These are phyloP conservation scores for Zalerion maritima DNA, from an alignment of 495 filamentous ascomycete species.

Conservation along the genomic window DNA sequence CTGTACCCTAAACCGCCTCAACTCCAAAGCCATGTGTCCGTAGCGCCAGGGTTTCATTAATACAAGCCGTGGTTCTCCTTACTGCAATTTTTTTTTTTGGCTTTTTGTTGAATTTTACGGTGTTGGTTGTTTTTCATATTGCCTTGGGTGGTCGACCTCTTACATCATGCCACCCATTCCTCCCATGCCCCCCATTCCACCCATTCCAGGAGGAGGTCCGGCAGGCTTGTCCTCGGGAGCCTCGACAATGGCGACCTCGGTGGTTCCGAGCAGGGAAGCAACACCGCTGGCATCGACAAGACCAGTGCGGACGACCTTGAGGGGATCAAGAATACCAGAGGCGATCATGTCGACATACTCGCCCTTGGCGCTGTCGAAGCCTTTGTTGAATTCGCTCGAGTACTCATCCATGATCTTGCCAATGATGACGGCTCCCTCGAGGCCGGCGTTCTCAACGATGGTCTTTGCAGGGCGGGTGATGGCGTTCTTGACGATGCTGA, in stretches of 20 bases:
- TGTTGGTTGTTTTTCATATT: too few species aligned
- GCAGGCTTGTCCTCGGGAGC: conserved; percentile 80
- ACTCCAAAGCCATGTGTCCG: conserved; percentile 14
- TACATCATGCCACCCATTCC: conserved; percentile 44
- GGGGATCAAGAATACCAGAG: conserved; percentile 90
- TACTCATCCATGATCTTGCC: conserved; percentile 96
- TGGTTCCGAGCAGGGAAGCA: conserved; percentile 91
- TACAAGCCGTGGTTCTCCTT: too few species aligned
- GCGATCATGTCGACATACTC: conserved; percentile 98
- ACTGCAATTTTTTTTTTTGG: too few species aligned
- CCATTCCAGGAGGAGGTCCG: conserved; percentile 39
- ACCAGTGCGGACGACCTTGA: conserved; percentile 97
- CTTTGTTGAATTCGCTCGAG: conserved; percentile 89
- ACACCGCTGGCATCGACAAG: conserved; percentile 92
- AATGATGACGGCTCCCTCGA: conserved; percentile 90
- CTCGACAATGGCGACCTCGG: conserved; percentile 93
- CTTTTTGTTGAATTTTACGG: too few species aligned
- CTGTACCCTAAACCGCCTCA: conserved; percentile 4
- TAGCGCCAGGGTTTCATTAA: too few species aligned
- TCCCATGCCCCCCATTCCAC: conserved; percentile 48
- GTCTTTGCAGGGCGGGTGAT: conserved; percentile 88
- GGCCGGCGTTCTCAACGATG: conserved; percentile 95
- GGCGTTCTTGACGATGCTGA: conserved; percentile 91
- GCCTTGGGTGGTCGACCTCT: conserved; percentile 6
- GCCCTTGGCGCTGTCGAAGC: conserved; percentile 88